A percentile compares a stretch with the other conserved stretches of the same genome.
Evolutionary conservation across 805 yeast species (phyloP).

Genomic region (Sugiyamaella chiloensis): DNA sequence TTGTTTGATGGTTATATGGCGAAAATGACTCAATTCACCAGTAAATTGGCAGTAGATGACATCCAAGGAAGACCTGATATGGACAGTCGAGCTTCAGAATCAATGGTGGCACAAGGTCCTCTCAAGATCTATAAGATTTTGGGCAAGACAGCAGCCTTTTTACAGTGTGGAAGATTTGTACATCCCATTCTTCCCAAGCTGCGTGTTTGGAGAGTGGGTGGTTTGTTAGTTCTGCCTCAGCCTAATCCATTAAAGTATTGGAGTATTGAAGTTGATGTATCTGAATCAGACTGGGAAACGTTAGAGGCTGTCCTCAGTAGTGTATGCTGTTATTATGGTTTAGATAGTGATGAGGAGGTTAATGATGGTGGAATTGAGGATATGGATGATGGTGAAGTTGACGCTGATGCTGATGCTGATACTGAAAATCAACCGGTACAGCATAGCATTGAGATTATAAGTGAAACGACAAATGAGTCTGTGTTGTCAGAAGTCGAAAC

Average conservation of each 20-base stretch:
- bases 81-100: slow-evolving; percentile 12
- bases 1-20: slow-evolving; percentile 20
- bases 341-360: not conserved
- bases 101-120: slow-evolving; percentile 55
- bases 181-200: slow-evolving; percentile 71
- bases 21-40: slow-evolving; percentile 19
- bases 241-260: slow-evolving; percentile 76
- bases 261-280: slow-evolving; percentile 41
- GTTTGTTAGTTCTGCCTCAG: slow-evolving; percentile 58
- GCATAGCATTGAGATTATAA: not conserved
- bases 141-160: slow-evolving; percentile 54
- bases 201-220: slow-evolving; percentile 50
- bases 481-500: not conserved
- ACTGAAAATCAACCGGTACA: not conserved
- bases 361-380: not conserved
- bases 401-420: not conserved
- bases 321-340: slow-evolving; percentile 18
- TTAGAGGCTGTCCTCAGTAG: slow-evolving; percentile 18
- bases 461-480: not conserved
- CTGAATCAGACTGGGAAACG: not conserved
- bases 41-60: not conserved
- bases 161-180: slow-evolving; percentile 65
- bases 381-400: not conserved
- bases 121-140: slow-evolving; percentile 59
- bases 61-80: slow-evolving; percentile 4